phyloP scores from a whole-genome alignment of 129 eudicot genomes.

The Erigeron canadensis region DNA sequence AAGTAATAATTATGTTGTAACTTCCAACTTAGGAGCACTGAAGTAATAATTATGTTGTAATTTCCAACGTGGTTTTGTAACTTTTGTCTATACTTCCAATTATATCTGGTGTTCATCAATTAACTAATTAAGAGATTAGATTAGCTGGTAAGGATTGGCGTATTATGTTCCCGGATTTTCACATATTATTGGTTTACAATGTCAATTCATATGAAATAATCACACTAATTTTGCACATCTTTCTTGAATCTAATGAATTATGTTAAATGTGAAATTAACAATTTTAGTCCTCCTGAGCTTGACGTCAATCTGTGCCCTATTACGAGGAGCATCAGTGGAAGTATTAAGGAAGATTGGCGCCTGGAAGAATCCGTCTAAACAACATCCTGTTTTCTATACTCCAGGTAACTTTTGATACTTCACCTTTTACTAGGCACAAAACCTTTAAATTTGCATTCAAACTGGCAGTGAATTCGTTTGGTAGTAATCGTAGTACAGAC shows the following conservation, averaged over 20 bases:
- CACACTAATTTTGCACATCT: not conserved
- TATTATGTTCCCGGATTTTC: too few relatives aligned
- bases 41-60: too few relatives aligned
- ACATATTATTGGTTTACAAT: not conserved
- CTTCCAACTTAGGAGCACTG: too few relatives aligned
- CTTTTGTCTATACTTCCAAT: too few relatives aligned
- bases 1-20: too few relatives aligned
- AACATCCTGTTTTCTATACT: not conserved
- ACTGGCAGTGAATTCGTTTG: slow-evolving; percentile 1
- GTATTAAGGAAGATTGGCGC: not conserved
- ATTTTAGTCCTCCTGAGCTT: not conserved
- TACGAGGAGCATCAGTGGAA: slow-evolving; percentile 14
- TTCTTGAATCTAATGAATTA: not conserved
- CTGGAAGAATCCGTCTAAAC: slow-evolving; percentile 2
- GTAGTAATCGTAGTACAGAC: not conserved
- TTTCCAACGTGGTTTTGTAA: too few relatives aligned
- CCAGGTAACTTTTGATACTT: slow-evolving; percentile 10
- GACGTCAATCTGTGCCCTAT: slow-evolving; percentile 13
- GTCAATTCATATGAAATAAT: not conserved
- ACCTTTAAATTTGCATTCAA: not conserved
- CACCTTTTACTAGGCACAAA: not conserved
- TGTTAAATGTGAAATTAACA: not conserved
- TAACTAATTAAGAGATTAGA: not conserved
- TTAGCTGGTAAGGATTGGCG: not conserved
- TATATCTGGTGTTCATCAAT: too few relatives aligned